Evolutionary conservation across 805 yeast species (phyloP), one percentile per base, ranked within the genome.

Genomic region (Cyberlindnera mycetangii): DNA sequence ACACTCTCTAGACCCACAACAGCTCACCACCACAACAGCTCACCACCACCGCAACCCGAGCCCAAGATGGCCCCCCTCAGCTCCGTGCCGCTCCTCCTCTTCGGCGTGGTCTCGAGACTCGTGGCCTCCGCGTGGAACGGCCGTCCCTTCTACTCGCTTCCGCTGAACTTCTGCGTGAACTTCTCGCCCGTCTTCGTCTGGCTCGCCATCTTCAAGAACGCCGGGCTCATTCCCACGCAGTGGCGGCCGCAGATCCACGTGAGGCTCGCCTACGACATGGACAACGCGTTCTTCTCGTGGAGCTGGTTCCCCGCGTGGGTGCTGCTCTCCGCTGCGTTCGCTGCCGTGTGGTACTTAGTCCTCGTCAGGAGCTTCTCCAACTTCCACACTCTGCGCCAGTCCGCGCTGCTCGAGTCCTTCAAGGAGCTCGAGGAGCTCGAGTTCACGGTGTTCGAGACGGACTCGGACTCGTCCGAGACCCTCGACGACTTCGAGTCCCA

Each of bases 201-300:
- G 86, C 62, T 81, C 33, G 44, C 61, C 32, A 71, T 78, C 18
- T 81, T 81, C 64, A 75, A 79, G 58, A 71, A 79, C 54, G 85
- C 86, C 1, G 79, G 79, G 2, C 32, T 67, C 3, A 78, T 78
- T 32, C 86, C 89, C 8, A 70, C 65, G 21, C 63, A 62, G 5
- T 67, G 72, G 51, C 66, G 87, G 47, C 88, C 87, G 0, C 45
- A 54, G 10, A 77, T 79, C 49, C 72, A 73, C 54, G 78, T 76
- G 37, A 67, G 72, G 43, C 54, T 76, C 17, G 69, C 75, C 11
- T 70, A 68, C 47, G 62, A 68, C 40, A 51, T 64, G 51, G 88
- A 70, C 63, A 54, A 55, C 21, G 64, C 64, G 41, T 54, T 73
- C 39, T 76, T 71, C 49, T 52, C 62, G 28, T 24, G 33, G n/a